A percentile compares a stretch with the other conserved stretches of the same genome.
phyloP scores from a whole-genome alignment of 2,329 filamentous ascomycete genomes.

The Neurospora crassa region DNA sequence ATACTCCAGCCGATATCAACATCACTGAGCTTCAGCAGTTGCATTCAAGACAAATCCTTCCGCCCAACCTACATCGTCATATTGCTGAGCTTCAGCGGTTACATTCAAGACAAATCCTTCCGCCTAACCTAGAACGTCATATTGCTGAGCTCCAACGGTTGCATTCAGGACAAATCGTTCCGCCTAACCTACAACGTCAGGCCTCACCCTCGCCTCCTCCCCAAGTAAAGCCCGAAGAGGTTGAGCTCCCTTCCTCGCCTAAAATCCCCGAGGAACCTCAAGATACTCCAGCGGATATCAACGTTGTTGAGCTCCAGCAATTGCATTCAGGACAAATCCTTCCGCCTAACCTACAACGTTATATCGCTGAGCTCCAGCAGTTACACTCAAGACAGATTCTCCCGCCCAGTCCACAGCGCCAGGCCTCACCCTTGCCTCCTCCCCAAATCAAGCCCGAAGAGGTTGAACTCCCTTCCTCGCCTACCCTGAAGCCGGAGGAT shows the following conservation, averaged over 20 bases:
- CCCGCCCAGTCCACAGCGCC: not conserved
- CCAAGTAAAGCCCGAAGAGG: not conserved
- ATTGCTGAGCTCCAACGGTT: not conserved
- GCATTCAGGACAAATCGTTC: not conserved
- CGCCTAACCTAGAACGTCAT: too few relatives aligned
- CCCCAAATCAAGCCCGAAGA: not conserved
- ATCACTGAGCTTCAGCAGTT: not conserved
- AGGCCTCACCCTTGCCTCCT: not conserved
- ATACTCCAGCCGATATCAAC: too few relatives aligned
- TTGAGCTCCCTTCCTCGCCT: not conserved
- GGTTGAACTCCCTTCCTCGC: not conserved
- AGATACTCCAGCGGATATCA: not conserved
- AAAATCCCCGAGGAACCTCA: not conserved
- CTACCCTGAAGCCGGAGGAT: not conserved
- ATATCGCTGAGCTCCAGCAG: not conserved
- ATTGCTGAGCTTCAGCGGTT: not conserved
- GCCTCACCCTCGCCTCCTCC: not conserved
- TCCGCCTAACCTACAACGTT: too few relatives aligned
- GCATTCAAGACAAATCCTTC: not conserved
- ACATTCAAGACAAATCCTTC: too few relatives aligned
- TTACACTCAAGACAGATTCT: not conserved
- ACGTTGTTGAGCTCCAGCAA: not conserved
- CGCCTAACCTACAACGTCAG: not conserved
- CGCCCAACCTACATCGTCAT: too few relatives aligned
- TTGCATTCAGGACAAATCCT: too few relatives aligned